phyloP scores from a whole-genome alignment of 139 green algal genomes.

The Tetradesmus obliquus region DNA sequence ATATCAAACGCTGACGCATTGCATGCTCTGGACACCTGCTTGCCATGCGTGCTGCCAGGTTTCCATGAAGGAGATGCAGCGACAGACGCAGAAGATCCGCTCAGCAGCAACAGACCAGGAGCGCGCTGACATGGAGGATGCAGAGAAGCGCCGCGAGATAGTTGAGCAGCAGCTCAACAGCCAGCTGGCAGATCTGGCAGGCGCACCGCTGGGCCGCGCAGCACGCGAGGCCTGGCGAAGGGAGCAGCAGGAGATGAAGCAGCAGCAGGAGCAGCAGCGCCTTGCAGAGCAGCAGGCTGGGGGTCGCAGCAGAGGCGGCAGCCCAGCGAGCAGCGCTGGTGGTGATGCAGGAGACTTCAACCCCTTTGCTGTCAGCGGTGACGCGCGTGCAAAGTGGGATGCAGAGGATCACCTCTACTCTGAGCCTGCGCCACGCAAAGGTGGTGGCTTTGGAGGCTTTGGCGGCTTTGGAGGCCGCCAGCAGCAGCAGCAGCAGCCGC shows the following conservation, averaged over 20 bases:
- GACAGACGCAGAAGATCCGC: constrained; percentile 34
- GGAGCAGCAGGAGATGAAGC: constrained; percentile 5
- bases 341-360: constrained; percentile 2
- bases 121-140: constrained; percentile 27
- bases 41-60: constrained; percentile 13
- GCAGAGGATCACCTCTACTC: constrained; percentile 33
- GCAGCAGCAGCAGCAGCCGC: not conserved
- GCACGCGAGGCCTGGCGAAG: constrained; percentile 29
- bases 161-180: constrained; percentile 36
- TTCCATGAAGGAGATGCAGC: constrained; percentile 31
- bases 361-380: constrained; percentile 25
- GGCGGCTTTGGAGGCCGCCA: not conserved
- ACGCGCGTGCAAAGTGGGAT: constrained; percentile 23
- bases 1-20: too few species aligned
- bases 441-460: not conserved
- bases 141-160: not conserved
- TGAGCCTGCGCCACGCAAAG: not conserved
- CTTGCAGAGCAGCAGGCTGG: not conserved
- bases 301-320: not conserved
- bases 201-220: constrained; percentile 22
- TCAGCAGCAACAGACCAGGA: constrained; percentile 24
- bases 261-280: constrained; percentile 5
- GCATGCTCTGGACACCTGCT: too few species aligned
- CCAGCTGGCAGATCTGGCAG: constrained; percentile 29
- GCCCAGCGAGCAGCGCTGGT: not conserved